Evolutionary conservation across 768 basidiomycete genomes (phyloP), one percentile per base, ranked within the genome.

Genomic region (Stropharia rugosoannulata): DNA sequence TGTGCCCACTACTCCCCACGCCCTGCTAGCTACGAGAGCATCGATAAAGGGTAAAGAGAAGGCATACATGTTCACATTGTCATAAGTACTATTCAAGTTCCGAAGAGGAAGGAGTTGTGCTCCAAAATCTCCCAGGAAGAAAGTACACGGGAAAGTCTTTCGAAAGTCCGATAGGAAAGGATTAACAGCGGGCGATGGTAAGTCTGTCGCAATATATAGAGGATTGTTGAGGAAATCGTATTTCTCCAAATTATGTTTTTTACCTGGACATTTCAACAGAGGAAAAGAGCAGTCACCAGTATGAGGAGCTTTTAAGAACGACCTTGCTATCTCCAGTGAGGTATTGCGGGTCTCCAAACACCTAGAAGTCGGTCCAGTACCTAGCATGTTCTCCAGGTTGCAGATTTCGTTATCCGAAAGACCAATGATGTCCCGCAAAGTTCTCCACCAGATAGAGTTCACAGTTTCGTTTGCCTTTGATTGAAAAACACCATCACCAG

Each of bases 401-500:
- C 62, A 61, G 3, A 75, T 70, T 19, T 77, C 74, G 10, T 71
- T 60, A 19, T 63, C 44, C 4, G 73, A 66, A 49, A 82, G 63
- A 5, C 75, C 75, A 40, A 90, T 72, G 37, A 78, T 69, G 10
- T 70, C 68, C 12, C 71, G 73, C 3, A 90, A 72, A 3, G 91
- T 73, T 58, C 73, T 75, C 75, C 79, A 79, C 84, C 86, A 92
- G 18, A 83, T 62, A 8, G 63, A 56, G 39, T 78, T 73, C 27
- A 79, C 70, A 37, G 80, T 88, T 25, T 50, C 56, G 15, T 63
- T 60, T 5, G 76, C 74, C 10, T 75, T 68, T 15, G 58, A 61
- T 58, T 70, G 72, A 66, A 92, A 94, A 0, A 71, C 60, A 1
- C 89, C 87, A 59, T 92, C 89, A 4, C 85, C 85, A 6, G 90